Conservation (phyloP, 805 yeast genomes). For the Suhomyces xylopsoci region DNA sequence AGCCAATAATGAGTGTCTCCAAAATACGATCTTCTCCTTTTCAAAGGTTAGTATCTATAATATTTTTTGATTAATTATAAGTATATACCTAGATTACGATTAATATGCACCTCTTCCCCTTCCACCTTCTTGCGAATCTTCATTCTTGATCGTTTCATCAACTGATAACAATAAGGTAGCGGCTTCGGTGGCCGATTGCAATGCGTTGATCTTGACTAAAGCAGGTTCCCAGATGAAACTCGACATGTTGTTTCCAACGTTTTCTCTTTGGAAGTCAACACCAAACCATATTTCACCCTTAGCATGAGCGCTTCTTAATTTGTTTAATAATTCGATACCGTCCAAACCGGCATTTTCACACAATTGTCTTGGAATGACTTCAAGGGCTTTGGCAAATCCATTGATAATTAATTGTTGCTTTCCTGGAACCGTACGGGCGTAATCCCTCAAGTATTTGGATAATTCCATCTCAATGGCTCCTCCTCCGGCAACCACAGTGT, state of each 20-base stretch:
- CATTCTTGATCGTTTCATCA: constrained; percentile 86
- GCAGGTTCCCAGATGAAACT: constrained; percentile 98
- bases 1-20: background rate
- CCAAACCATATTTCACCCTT: constrained; percentile 92
- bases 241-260: constrained; percentile 78
- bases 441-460: constrained; percentile 82
- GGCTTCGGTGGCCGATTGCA: constrained; percentile 95
- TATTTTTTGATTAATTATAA: background rate
- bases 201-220: constrained; percentile 88
- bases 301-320: constrained; percentile 89
- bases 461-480: constrained; percentile 99
- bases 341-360: constrained; percentile 99
- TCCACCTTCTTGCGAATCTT: constrained; percentile 50
- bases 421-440: constrained; percentile 85
- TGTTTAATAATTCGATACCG: constrained; percentile 89
- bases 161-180: constrained; percentile 90
- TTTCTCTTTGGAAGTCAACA: constrained; percentile 82
- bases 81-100: background rate
- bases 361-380: constrained; percentile 93
- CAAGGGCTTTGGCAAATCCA: constrained; percentile 92
- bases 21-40: background rate
- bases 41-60: background rate
- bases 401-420: constrained; percentile 91
- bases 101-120: constrained; percentile 63
- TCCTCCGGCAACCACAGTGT: constrained; percentile 93